A percentile compares a stretch with the other conserved stretches of the same genome.
Evolutionary conservation across 352 stramenopile species (phyloP).

Genomic region (Stephanocyclus meneghinianus): DNA sequence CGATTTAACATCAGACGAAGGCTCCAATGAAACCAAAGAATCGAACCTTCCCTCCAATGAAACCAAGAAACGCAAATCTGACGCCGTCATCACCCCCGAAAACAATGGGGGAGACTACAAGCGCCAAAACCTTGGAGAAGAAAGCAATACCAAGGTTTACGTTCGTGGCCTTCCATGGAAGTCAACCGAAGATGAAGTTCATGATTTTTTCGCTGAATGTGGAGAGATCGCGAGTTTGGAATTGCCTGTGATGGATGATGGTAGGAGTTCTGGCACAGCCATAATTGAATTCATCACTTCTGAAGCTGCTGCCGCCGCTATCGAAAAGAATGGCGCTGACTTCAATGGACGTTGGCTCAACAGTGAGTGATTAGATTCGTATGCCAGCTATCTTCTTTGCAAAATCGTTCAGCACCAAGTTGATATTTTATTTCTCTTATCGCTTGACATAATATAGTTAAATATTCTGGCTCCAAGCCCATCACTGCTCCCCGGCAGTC

Average conservation of each 20-base stretch:
- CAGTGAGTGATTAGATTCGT: conserved; percentile 46
- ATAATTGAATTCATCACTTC: conserved; percentile 89
- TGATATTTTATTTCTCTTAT: not conserved
- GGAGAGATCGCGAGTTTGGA: conserved; percentile 86
- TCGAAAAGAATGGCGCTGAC: conserved; percentile 91
- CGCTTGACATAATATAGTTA: conserved; percentile 80
- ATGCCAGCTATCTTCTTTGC: conserved; percentile 75
- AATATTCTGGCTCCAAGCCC: conserved; percentile 73
- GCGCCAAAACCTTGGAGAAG: conserved; percentile 42
- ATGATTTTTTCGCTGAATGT: conserved; percentile 91
- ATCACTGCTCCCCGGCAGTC: conserved; percentile 79
- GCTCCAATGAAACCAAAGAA: conserved; percentile 19
- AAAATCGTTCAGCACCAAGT: conserved; percentile 33
- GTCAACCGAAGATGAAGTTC: conserved; percentile 91
- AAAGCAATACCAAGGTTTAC: conserved; percentile 87
- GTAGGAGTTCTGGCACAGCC: conserved; percentile 90
- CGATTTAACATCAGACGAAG: not conserved
- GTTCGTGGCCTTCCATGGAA: conserved; percentile 93
- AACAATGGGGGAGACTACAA: conserved; percentile 27
- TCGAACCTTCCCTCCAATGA: conserved; percentile 41
- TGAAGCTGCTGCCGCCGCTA: conserved; percentile 83
- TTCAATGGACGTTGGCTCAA: conserved; percentile 93
- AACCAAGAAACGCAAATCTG: conserved; percentile 63
- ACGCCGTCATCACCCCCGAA: conserved; percentile 30
- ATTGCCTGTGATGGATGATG: conserved; percentile 88